These are phyloP conservation scores for Neopestalotiopsis clavispora DNA, from an alignment of 2,329 filamentous ascomycete genomes.

Conservation along the genomic window DNA sequence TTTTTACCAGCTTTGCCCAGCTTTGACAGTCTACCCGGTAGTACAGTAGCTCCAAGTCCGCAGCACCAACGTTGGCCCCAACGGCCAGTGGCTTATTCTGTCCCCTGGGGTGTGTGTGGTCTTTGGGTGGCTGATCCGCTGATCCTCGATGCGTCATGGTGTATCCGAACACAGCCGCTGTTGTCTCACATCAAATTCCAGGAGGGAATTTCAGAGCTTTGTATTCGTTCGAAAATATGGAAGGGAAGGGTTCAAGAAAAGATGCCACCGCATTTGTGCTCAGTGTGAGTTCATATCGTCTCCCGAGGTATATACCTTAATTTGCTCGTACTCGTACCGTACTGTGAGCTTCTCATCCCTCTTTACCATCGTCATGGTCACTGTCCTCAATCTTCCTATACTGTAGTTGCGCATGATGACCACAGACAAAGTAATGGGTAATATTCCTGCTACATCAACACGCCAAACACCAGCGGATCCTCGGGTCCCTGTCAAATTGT, in stretches of 20 bases:
- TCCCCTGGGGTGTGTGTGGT: neutral
- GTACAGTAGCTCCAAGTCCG: neutral
- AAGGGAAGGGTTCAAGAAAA: neutral
- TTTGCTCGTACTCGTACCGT: neutral
- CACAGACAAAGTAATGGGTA: neutral
- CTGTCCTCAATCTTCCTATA: too few species aligned
- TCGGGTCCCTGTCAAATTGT: neutral
- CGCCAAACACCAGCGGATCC: neutral
- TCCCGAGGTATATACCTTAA: neutral
- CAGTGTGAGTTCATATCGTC: neutral
- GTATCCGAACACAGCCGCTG: conserved; percentile 9
- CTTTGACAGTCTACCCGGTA: neutral
- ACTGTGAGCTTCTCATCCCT: too few species aligned
- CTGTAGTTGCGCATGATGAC: neutral
- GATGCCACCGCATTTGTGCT: neutral
- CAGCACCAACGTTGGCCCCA: conserved; percentile 1
- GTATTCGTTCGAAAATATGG: neutral
- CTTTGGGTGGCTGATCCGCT: conserved; percentile 5
- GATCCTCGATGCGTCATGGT: conserved; percentile 7
- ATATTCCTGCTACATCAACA: neutral
- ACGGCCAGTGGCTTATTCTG: neutral
- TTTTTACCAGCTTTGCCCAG: neutral
- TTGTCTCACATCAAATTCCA: conserved; percentile 18
- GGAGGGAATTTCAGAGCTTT: neutral
- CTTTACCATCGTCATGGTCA: too few species aligned